These are phyloP conservation scores for Arabis hirsuta DNA, from an alignment of 345 rosid species.

Conservation along the genomic window DNA sequence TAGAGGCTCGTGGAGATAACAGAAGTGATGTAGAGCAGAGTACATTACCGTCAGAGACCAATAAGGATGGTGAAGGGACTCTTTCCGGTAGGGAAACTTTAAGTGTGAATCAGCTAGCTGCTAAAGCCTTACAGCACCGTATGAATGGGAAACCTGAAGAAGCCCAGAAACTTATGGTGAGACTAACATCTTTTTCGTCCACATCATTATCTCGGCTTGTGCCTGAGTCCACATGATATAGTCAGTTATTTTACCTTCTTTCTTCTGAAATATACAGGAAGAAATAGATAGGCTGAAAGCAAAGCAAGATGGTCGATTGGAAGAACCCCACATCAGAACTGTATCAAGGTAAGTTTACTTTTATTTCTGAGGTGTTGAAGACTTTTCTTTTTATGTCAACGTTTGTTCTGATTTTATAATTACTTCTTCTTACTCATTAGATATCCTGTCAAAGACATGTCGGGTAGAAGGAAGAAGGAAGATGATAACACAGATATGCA, in stretches of 20 bases:
- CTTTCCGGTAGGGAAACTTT: constrained; percentile 44
- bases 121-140: constrained; percentile 88
- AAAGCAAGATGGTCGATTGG: constrained; percentile 52
- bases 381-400: not conserved
- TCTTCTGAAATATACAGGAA: constrained; percentile 49
- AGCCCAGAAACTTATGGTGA: constrained; percentile 82
- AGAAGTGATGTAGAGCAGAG: constrained; percentile 39
- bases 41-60: constrained; percentile 31
- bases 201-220: constrained; percentile 2
- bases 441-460: constrained; percentile 49
- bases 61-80: constrained; percentile 41
- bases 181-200: not conserved
- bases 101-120: constrained; percentile 81
- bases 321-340: constrained; percentile 43
- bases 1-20: constrained; percentile 38
- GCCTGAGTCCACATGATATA: not conserved
- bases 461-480: constrained; percentile 51
- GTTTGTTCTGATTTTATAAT: not conserved
- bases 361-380: not conserved
- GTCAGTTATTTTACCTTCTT: not conserved
- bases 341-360: constrained; percentile 53
- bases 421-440: constrained; percentile 22
- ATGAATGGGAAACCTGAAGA: constrained; percentile 89
- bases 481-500: constrained; percentile 80
- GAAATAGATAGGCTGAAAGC: constrained; percentile 67